Evolutionary conservation across 2,329 filamentous ascomycete species (phyloP), one percentile per base, ranked within the genome.

Genomic region (Ophiostoma ips): DNA sequence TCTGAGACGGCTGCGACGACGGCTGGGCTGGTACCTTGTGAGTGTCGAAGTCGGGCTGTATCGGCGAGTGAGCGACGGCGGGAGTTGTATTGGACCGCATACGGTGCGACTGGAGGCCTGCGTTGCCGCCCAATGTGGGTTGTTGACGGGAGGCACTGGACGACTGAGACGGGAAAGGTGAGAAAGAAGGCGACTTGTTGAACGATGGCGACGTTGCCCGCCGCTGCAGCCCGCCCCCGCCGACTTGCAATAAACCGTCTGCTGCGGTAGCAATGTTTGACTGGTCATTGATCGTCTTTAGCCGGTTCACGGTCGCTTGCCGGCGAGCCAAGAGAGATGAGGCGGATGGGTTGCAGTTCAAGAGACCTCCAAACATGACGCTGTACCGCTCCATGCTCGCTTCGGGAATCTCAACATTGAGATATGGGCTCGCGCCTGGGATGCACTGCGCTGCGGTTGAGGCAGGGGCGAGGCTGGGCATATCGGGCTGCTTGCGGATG

Each of bases 321-420:
- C 78, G 70, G 51, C 77, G 71, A 21, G 71, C 71, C 24, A 81
- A 64, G 8, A 81, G 65, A 1, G 68, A 65, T 2, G 66, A 62
- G 6, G 63, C 60, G 5, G 50, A 55, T 16, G 33, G 24, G 13
- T 40, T 40, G 15, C 19, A 19, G 13, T 46, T 8, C 64, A 95
- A 68, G 7, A 95, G 71, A 35, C 76, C 77, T 50, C 82, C 79
- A 61, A 96, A 95, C 89, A 95, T 95, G 56, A 95, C 77, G 58
- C 88, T 95, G 58, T 95, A 96, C 46, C 90, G 73, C 62, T 95
- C 90, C 73, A 96, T 72, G 55, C 83, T 79, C 50, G 85, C 74
- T 46, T 77, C 76, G 1, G 90, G 89, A 51, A 95, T 92, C 48
- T 89, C 79, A 15, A 95, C 75, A 58, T 88, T 73, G 18, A 95